Evolutionary conservation across 805 yeast genomes (phyloP).

Genomic region (Nakazawaea ambrosiae): DNA sequence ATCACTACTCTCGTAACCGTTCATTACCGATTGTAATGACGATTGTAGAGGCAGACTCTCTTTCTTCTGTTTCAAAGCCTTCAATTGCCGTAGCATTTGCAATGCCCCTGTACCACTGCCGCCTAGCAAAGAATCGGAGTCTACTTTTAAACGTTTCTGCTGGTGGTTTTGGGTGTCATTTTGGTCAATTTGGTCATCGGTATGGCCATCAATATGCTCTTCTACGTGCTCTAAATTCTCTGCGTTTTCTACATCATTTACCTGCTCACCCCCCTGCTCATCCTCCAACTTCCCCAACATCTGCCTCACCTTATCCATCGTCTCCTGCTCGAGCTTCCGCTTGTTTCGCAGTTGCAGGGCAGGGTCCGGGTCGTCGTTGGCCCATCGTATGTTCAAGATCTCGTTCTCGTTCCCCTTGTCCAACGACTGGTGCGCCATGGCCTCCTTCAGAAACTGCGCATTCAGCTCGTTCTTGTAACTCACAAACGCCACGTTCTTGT

Average conservation of each 20-base stretch:
- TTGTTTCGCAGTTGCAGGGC: slow-evolving; percentile 44
- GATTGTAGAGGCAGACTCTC: not conserved
- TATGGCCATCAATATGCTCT: not conserved
- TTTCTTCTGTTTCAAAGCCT: slow-evolving; percentile 6
- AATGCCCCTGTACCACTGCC: not conserved
- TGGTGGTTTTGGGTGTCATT: too few relatives aligned
- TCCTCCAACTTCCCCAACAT: slow-evolving; percentile 28
- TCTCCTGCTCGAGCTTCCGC: slow-evolving; percentile 41
- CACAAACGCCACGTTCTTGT: slow-evolving; percentile 72
- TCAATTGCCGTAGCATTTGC: not conserved
- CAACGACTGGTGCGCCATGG: slow-evolving; percentile 79
- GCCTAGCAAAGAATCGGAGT: too few relatives aligned
- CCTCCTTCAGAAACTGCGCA: slow-evolving; percentile 95
- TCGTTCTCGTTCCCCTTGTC: slow-evolving; percentile 45
- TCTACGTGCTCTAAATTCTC: slow-evolving; percentile 3
- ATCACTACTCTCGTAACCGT: slow-evolving; percentile 6
- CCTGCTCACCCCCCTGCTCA: slow-evolving; percentile 18
- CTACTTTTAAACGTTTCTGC: too few relatives aligned
- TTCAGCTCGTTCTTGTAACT: slow-evolving; percentile 58
- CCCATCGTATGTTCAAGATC: slow-evolving; percentile 74
- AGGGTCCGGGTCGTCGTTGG: slow-evolving; percentile 83
- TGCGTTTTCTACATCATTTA: slow-evolving; percentile 14
- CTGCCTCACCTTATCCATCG: slow-evolving; percentile 44
- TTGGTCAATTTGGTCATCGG: too few relatives aligned
- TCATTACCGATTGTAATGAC: not conserved